Conservation (phyloP, 148 eudicot species). For the Vaccinium macrocarpon region DNA sequence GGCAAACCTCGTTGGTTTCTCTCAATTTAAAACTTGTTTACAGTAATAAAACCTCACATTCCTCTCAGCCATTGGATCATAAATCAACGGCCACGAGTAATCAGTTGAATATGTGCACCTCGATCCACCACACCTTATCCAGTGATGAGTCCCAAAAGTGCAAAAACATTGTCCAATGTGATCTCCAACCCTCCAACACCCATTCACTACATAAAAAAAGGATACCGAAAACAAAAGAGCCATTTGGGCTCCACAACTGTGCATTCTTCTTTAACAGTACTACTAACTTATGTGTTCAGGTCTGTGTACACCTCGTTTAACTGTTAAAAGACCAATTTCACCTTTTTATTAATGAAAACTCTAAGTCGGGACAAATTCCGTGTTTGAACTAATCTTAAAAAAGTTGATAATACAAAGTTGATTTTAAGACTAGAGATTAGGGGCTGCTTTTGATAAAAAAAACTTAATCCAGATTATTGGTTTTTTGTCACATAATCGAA, state of each 20-base stretch:
- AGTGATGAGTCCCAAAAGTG: neutral
- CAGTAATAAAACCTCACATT: neutral
- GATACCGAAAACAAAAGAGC: too few species aligned
- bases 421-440: too few species aligned
- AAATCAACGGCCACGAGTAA: slow-evolving; percentile 10
- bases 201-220: neutral
- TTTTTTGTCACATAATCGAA: too few species aligned
- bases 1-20: too few species aligned
- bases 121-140: slow-evolving; percentile 3
- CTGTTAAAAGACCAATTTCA: neutral
- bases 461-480: too few species aligned
- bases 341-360: neutral
- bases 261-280: too few species aligned
- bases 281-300: too few species aligned
- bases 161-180: neutral
- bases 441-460: too few species aligned
- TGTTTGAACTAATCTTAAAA: too few species aligned
- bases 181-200: neutral
- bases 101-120: slow-evolving; percentile 1
- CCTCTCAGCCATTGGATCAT: slow-evolving; percentile 2
- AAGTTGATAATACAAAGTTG: too few species aligned
- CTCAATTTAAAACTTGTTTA: too few species aligned
- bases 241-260: too few species aligned
- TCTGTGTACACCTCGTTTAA: neutral
- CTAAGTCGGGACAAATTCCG: neutral